A percentile compares a stretch with the other conserved stretches of the same genome.
These are phyloP conservation scores for Plasmodium vinckei DNA, from an alignment of 169 alveolate genomes.

Conservation along the genomic window DNA sequence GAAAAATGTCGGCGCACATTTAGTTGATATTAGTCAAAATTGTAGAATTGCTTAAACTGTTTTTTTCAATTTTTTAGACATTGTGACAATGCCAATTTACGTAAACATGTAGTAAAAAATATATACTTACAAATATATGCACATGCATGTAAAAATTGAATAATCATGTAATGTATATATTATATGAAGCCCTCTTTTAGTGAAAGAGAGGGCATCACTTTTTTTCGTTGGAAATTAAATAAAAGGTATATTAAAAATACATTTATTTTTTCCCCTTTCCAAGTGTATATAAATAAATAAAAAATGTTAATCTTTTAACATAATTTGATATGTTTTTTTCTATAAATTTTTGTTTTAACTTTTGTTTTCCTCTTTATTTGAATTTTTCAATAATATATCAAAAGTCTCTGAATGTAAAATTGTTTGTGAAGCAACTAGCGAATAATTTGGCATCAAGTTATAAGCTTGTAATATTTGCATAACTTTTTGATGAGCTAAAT, in stretches of 20 bases:
- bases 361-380: constrained; percentile 3
- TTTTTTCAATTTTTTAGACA: too few relatives aligned
- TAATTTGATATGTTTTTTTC: not conserved
- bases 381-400: constrained; percentile 18
- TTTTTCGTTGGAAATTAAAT: too few relatives aligned
- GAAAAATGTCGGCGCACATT: too few relatives aligned
- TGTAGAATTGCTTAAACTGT: too few relatives aligned
- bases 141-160: not conserved
- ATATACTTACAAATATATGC: constrained; percentile 4
- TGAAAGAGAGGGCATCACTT: too few relatives aligned
- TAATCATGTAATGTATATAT: too few relatives aligned
- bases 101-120: not conserved
- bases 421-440: constrained; percentile 70
- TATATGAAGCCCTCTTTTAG: too few relatives aligned
- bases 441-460: constrained; percentile 66
- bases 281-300: too few relatives aligned
- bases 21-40: too few relatives aligned
- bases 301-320: not conserved
- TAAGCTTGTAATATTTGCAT: constrained; percentile 37
- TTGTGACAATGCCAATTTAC: not conserved
- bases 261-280: too few relatives aligned
- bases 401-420: constrained; percentile 38
- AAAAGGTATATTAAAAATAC: too few relatives aligned
- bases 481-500: constrained; percentile 66
- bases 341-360: not conserved